Evolutionary conservation across 176 grass and related monocot genomes (phyloP).

Genomic region (Paspalum vaginatum): DNA sequence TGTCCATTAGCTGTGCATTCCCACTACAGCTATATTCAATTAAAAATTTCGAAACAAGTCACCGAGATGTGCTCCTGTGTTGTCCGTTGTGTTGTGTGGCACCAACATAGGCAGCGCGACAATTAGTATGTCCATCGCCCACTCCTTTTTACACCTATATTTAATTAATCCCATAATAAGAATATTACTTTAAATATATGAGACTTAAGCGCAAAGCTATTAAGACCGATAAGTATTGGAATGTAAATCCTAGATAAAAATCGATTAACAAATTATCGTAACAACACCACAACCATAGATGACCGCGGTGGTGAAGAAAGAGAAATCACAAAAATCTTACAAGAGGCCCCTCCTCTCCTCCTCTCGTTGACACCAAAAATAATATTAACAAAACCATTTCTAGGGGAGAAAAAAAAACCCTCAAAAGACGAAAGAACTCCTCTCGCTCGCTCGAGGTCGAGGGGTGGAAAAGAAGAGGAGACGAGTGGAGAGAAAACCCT

Average conservation of each 20-base stretch:
- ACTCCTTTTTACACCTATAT: too few relatives aligned
- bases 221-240: too few relatives aligned
- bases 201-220: not conserved
- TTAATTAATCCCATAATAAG: not conserved
- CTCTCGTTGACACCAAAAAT: constrained; percentile 33
- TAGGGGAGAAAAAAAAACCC: not conserved
- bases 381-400: constrained; percentile 37
- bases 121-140: too few relatives aligned
- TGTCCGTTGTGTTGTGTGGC: too few relatives aligned
- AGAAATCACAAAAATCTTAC: constrained; percentile 21
- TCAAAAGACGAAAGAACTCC: constrained; percentile 9
- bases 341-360: constrained; percentile 25
- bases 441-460: not conserved
- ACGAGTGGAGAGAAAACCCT: constrained; percentile 40
- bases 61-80: too few relatives aligned
- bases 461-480: constrained; percentile 14
- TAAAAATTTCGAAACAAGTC: too few relatives aligned
- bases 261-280: not conserved
- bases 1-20: too few relatives aligned
- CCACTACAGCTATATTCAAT: too few relatives aligned
- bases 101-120: too few relatives aligned
- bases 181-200: not conserved
- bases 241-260: too few relatives aligned
- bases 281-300: not conserved
- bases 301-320: not conserved